Conservation (phyloP, 345 rosid genomes). For the Euclidium syriacum region DNA sequence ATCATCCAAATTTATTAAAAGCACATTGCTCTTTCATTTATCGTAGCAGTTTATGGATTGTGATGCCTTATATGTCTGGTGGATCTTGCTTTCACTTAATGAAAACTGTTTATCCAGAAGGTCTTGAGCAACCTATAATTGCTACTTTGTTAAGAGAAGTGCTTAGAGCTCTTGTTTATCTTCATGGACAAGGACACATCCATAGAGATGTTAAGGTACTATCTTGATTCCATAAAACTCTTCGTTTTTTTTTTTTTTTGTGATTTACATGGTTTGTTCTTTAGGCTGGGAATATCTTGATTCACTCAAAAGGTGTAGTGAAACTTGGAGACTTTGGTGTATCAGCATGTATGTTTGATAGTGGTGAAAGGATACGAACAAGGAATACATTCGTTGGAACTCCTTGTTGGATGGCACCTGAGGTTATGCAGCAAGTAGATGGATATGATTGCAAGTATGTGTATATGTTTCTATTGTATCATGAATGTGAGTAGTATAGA, state of each 20-base stretch:
- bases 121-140: conserved; percentile 82
- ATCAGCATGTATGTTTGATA: conserved; percentile 91
- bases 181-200: conserved; percentile 77
- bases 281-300: conserved; percentile 84
- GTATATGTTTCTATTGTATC: neutral
- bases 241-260: neutral
- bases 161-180: conserved; percentile 82
- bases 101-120: conserved; percentile 67
- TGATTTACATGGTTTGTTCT: neutral
- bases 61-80: conserved; percentile 91
- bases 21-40: conserved; percentile 74
- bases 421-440: conserved; percentile 87
- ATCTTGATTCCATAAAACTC: neutral
- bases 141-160: conserved; percentile 68
- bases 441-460: conserved; percentile 94
- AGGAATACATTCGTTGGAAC: conserved; percentile 91
- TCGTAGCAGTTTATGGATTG: conserved; percentile 69
- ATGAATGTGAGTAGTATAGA: neutral
- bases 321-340: conserved; percentile 89
- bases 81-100: conserved; percentile 81
- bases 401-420: conserved; percentile 99
- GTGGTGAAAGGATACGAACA: conserved; percentile 76
- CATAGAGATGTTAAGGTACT: conserved; percentile 91
- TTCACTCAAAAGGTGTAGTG: conserved; percentile 59
- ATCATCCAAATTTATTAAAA: conserved; percentile 64